Evolutionary conservation across 257 asterid species (phyloP).

Genomic region (Galeopsis tetrahit): DNA sequence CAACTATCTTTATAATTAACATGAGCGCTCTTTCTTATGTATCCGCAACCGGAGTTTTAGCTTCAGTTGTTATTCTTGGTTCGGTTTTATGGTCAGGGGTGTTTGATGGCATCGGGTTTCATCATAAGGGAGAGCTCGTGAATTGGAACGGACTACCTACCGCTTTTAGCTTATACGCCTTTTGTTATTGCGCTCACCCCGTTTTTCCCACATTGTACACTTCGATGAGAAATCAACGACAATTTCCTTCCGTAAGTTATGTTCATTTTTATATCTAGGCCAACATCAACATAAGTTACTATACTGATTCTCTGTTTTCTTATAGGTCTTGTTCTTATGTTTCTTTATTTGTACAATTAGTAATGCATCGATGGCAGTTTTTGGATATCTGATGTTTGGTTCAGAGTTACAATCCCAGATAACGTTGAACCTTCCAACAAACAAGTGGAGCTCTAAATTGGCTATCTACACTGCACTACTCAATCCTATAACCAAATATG

Average conservation of each 20-base stretch:
- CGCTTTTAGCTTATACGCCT: constrained; percentile 39
- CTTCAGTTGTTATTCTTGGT: too few species aligned
- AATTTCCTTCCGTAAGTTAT: constrained; percentile 43
- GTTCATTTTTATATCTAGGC: constrained; percentile 33
- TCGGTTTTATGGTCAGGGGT: too few species aligned
- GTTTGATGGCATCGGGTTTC: too few species aligned
- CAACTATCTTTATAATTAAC: constrained; percentile 57
- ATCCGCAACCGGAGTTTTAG: constrained; percentile 63
- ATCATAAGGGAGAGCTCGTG: too few species aligned
- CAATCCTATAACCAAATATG: constrained; percentile 66
- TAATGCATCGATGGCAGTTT: constrained; percentile 51
- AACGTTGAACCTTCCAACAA: too few species aligned
- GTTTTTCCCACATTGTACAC: constrained; percentile 70
- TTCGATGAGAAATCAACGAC: constrained; percentile 54
- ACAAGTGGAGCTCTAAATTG: too few species aligned
- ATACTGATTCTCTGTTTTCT: neutral
- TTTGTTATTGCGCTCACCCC: constrained; percentile 76
- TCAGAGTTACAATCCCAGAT: constrained; percentile 28
- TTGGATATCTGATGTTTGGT: constrained; percentile 64
- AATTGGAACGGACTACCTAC: too few species aligned
- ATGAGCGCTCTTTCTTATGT: constrained; percentile 57
- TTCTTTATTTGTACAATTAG: constrained; percentile 47
- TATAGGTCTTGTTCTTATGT: constrained; percentile 57
- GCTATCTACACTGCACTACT: constrained; percentile 26
- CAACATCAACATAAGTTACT: too few species aligned